Base-by-base conservation (phyloP, 2,329 filamentous ascomycete species). In the Hymenoscyphus scutula region DNA sequence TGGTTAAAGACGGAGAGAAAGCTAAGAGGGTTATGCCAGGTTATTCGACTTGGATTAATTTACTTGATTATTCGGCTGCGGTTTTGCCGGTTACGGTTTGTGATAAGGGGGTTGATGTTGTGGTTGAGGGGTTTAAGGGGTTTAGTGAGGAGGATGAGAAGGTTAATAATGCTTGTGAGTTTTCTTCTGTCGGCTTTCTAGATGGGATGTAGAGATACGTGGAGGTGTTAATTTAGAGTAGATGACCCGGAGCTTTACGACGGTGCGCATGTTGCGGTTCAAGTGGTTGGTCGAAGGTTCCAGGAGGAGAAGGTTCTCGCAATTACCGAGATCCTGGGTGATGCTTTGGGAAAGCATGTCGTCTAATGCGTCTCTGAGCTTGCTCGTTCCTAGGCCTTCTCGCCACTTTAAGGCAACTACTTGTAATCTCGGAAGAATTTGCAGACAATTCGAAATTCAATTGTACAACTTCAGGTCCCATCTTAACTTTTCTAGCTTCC, bases 1-100 rank as follows among this genome's bases (percentile, higher is more conserved):
- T 56, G 60, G 62, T 64, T 63, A 59, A 62, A 5, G 60, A 25
- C 25, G 61, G 53, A 19, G 59, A 53, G 7, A 67, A 65, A 53
- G 53, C 61, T 63, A 67, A 68, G 56, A 61, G 66, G 29, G 23
- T 67, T 2, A 62, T 67, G 59, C 65, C 63, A 67, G 66, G 63
- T 17, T 60, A 66, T 13, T 58, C 57, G 4, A 51, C 61, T 5
- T 69, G 67, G 65, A 66, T 69, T 25, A 67, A 88, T 66, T 74
- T 87, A 10, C 75, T 88, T 0, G 86, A 89, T 69, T 89, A 88
- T 67, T 77, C 83, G 0, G 81, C 84, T 0, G 72, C 86, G 4
- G 80, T 82, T 0, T 74, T 89, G 15, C 85, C 86, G 0, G 81
- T 79, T 15, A 84, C 82, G 0, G 72, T 82, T 1, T 74, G 75